Evolutionary conservation across 208 protist genomes (phyloP).

Genomic region (Acanthamoeba culbertsoni): DNA sequence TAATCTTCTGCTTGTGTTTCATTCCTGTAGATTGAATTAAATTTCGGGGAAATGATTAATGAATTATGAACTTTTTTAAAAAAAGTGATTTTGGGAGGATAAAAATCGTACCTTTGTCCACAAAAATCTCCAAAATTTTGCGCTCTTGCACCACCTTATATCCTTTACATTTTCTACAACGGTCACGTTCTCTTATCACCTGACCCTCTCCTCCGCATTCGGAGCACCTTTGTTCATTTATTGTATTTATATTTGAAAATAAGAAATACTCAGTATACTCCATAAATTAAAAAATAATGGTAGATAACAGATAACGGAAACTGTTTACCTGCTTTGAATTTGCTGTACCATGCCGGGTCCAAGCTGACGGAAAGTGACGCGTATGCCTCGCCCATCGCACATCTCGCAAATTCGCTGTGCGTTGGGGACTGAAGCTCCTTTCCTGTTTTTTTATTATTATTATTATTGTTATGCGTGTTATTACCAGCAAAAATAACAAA

Average conservation of each 20-base stretch:
- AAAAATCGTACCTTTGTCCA: conserved; percentile 90
- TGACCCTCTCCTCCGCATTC: conserved; percentile 69
- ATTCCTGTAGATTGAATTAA: conserved; percentile 76
- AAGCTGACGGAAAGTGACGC: conserved; percentile 91
- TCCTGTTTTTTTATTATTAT: not conserved
- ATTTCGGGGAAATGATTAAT: not conserved
- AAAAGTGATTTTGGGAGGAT: conserved; percentile 84
- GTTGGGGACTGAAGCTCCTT: not conserved
- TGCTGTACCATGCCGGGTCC: conserved; percentile 91
- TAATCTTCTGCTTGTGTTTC: conserved; percentile 93
- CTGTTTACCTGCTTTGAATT: conserved; percentile 35
- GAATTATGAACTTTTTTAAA: conserved; percentile 91
- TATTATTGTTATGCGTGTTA: too few relatives aligned
- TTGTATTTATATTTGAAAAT: not conserved
- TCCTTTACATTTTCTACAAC: conserved; percentile 93
- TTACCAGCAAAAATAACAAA: too few relatives aligned
- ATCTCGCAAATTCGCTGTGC: conserved; percentile 85
- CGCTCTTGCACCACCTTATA: conserved; percentile 87
- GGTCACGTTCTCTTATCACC: conserved; percentile 88
- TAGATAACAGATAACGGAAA: too few relatives aligned
- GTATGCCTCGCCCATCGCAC: conserved; percentile 93
- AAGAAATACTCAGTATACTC: not conserved
- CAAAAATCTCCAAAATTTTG: conserved; percentile 93
- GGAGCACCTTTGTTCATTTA: not conserved
- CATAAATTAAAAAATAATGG: not conserved